phyloP scores from a whole-genome alignment of 176 grass and related monocot genomes.

The Carex parvula region DNA sequence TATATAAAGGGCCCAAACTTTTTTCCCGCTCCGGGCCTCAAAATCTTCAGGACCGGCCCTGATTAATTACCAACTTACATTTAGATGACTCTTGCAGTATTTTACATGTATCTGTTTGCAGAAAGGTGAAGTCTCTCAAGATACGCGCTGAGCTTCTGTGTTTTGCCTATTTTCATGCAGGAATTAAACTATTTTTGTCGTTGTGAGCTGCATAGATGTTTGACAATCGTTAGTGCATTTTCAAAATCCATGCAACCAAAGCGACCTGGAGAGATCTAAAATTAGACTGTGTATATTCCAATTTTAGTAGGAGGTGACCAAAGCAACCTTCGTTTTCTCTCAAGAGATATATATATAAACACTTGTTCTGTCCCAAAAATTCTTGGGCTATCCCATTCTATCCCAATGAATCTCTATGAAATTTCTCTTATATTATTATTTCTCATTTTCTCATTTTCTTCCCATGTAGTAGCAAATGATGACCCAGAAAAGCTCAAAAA shows the following conservation, averaged over 20 bases:
- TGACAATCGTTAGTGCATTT: background rate
- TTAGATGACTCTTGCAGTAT: background rate
- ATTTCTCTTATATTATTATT: slow-evolving; percentile 20
- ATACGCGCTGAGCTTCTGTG: background rate
- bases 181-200: background rate
- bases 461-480: slow-evolving; percentile 17
- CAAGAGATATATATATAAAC: slow-evolving; percentile 16
- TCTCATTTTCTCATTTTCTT: slow-evolving; percentile 27
- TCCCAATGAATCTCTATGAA: background rate
- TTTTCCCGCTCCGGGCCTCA: too few species aligned
- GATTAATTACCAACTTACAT: background rate
- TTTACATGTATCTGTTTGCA: background rate
- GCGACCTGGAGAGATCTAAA: background rate
- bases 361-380: background rate
- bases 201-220: background rate
- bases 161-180: background rate
- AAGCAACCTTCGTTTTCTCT: slow-evolving; percentile 22
- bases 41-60: too few species aligned
- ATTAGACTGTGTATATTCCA: slow-evolving; percentile 7
- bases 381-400: background rate
- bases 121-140: background rate
- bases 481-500: slow-evolving; percentile 31
- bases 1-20: too few species aligned
- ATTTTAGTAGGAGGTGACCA: slow-evolving; percentile 16
- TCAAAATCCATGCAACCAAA: background rate